Percentiles rank a stretch among this genome's conserved stretches.
Conservation (phyloP, 2,329 filamentous ascomycete genomes). For the Aspergillus quadricinctus region DNA sequence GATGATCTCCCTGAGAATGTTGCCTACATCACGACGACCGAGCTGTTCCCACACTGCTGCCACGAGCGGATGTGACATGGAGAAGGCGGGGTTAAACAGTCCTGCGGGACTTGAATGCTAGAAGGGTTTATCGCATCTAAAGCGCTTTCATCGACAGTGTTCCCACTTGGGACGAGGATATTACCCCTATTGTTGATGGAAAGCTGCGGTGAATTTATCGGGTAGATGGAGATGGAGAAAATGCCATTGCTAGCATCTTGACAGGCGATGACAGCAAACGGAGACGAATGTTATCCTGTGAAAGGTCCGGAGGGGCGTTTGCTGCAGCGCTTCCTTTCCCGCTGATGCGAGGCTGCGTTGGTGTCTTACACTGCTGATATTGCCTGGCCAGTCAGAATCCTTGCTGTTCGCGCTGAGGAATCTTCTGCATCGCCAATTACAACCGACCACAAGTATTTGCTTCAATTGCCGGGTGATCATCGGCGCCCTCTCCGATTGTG, state of each 20-base stretch:
- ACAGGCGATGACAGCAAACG: not conserved
- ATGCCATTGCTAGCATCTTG: not conserved
- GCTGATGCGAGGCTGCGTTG: slow-evolving; percentile 20
- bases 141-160: not conserved
- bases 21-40: slow-evolving; percentile 30
- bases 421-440: not conserved
- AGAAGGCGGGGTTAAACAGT: slow-evolving; percentile 7
- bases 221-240: not conserved
- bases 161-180: not conserved
- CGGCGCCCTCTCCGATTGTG: not conserved
- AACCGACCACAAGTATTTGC: not conserved
- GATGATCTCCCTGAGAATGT: slow-evolving; percentile 33
- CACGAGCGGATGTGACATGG: slow-evolving; percentile 30
- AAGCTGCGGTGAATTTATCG: not conserved
- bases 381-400: slow-evolving; percentile 1
- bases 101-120: slow-evolving; percentile 13
- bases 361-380: slow-evolving; percentile 16
- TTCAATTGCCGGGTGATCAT: not conserved
- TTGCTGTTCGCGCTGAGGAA: not conserved
- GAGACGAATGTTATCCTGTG: not conserved
- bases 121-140: not conserved
- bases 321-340: not conserved
- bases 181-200: not conserved
- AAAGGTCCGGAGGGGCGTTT: not conserved
- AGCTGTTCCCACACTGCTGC: slow-evolving; percentile 34